Conservation (phyloP, 2,329 filamentous ascomycete genomes). For the Colletotrichum sp. region DNA sequence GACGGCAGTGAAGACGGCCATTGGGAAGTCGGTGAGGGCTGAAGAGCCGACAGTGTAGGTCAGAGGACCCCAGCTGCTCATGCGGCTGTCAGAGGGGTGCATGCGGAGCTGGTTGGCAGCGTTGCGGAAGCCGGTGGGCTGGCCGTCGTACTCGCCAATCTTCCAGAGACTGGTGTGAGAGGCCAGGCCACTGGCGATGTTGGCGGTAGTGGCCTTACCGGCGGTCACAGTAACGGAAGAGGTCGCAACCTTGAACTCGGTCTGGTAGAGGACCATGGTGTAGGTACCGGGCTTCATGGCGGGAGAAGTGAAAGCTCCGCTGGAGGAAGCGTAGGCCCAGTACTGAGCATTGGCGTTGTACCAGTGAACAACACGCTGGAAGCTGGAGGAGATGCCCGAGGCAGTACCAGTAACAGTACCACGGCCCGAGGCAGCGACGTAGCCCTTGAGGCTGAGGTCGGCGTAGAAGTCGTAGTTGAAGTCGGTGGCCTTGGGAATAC, state of each 20-base stretch:
- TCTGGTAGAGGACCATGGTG: constrained; percentile 70
- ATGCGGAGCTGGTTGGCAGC: constrained; percentile 71
- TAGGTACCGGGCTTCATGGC: constrained; percentile 72
- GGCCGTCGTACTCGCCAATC: constrained; percentile 70
- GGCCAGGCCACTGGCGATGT: constrained; percentile 54
- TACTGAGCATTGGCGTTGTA: constrained; percentile 68
- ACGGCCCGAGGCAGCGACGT: constrained; percentile 58
- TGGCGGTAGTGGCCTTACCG: constrained; percentile 50
- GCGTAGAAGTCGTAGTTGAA: constrained; percentile 65
- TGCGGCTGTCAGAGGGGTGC: constrained; percentile 71
- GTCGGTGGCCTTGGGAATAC: constrained; percentile 52
- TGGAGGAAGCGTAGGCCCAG: constrained; percentile 62
- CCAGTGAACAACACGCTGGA: constrained; percentile 69
- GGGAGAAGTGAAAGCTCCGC: constrained; percentile 66
- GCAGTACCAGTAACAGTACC: constrained; percentile 67
- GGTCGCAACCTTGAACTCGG: constrained; percentile 60
- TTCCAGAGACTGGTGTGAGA: constrained; percentile 62
- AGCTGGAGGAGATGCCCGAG: constrained; percentile 56
- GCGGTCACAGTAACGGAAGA: constrained; percentile 54
- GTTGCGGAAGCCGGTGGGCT: constrained; percentile 69
- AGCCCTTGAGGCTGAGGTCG: constrained; percentile 62
- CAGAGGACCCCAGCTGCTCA: constrained; percentile 63
- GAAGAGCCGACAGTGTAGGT: constrained; percentile 68
- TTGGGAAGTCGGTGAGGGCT: constrained; percentile 60
- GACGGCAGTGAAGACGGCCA: constrained; percentile 68